Evolutionary conservation across 495 filamentous ascomycete species (phyloP), one percentile per base, ranked within the genome.

Genomic region (Evansstolkia leycettana): DNA sequence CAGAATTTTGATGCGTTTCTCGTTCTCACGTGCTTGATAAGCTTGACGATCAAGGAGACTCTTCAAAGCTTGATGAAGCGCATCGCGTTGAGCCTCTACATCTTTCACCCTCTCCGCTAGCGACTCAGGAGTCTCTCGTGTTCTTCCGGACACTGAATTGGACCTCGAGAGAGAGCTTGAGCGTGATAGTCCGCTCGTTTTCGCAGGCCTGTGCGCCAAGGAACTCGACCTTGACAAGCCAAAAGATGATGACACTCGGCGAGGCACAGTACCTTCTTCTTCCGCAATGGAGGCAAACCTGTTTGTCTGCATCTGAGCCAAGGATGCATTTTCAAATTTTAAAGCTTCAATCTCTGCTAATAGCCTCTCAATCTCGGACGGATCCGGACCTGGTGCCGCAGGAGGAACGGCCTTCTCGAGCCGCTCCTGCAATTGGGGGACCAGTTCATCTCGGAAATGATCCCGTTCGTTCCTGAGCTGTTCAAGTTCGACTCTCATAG

Each of bases 51-150:
- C 76, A n/a, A 95, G 70, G n/a, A 98, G 63, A 41, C 73, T 84
- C 55, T 76, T 82, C 37, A 98, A 62, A 14, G 90, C 82, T 25
- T 72, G 67, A 60, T 96, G 90, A 10, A 98, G 65, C 9, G 87
- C 86, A 57, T 98, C 90, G 15, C 90, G 80, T 59, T 98, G 90
- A 26, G 78, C 73, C 58, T 98, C 92, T 25, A 93, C 76, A 43
- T 95, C 88, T 52, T 92, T 90, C 10, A 95, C 65, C 25, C 84
- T 75, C 20, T 98, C 90, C 9, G 78, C 74, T 17, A 84, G 55
- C n/a, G 73, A 72, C 29, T 85, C 82, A 31, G 72, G 67, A 4
- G 71, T 73, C 44, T 87, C 82, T 19, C 60, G 57, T 16, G 74
- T 66, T 48, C 79, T 82, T 13, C 54, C 62, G 20, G 64, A 68